These are phyloP conservation scores for Artomyces pyxidatus DNA, from an alignment of 768 basidiomycete species.

Conservation along the genomic window DNA sequence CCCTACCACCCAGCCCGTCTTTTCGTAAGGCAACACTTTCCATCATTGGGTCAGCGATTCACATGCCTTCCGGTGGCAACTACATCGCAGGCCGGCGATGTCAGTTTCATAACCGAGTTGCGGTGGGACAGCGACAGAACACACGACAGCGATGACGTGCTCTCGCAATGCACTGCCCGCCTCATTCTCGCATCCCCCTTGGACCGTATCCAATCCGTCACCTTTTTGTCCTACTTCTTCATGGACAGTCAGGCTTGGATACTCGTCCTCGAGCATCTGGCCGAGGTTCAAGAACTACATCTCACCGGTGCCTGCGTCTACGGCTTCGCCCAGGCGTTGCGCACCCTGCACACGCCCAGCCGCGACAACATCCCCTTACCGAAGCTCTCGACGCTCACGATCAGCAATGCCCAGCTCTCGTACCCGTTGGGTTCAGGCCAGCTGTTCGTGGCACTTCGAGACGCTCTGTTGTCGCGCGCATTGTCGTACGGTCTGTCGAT, in stretches of 20 bases:
- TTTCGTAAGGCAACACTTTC: background rate
- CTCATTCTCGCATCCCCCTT: background rate
- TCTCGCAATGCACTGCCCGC: background rate
- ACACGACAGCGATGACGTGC: background rate
- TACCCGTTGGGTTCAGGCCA: conserved; percentile 7
- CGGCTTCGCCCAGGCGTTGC: background rate
- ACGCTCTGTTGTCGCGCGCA: conserved; percentile 1
- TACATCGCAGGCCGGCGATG: background rate
- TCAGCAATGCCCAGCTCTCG: conserved; percentile 8
- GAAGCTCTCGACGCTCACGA: background rate
- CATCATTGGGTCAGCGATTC: background rate
- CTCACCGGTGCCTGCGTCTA: background rate
- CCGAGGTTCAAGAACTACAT: background rate
- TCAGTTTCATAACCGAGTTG: background rate
- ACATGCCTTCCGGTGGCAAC: background rate
- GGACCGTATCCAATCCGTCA: background rate
- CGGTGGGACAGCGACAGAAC: background rate
- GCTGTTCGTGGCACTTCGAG: conserved; percentile 7
- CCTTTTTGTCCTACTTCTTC: background rate
- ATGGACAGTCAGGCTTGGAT: background rate
- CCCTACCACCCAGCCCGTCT: background rate
- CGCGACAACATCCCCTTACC: background rate
- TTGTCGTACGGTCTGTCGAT: background rate
- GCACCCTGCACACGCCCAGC: background rate
- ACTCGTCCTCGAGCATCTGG: background rate